Percentiles rank a stretch among this genome's conserved stretches.
Conservation (phyloP, 345 rosid genomes). For the Gossypium thurberi region DNA sequence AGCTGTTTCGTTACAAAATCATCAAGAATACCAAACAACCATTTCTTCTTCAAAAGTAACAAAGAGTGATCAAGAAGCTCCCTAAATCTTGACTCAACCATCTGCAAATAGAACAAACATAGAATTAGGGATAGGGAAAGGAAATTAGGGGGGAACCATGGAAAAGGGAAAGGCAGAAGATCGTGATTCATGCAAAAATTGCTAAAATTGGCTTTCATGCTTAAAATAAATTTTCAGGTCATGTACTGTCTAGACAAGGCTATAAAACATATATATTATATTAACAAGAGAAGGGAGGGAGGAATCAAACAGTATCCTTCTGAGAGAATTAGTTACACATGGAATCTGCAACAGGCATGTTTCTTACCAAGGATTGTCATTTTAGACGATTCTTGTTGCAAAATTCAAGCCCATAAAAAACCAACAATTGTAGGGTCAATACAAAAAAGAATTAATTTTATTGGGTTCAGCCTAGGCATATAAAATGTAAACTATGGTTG, state of each 20-base stretch:
- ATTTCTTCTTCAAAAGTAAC: slow-evolving; percentile 77
- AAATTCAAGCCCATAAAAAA: not conserved
- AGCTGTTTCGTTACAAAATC: slow-evolving; percentile 98
- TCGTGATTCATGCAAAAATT: not conserved
- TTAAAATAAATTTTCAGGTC: not conserved
- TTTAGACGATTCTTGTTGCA: not conserved
- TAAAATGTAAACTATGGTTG: not conserved
- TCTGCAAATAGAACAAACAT: slow-evolving; percentile 34
- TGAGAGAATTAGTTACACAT: not conserved
- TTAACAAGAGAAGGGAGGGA: not conserved
- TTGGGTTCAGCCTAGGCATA: not conserved
- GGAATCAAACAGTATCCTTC: not conserved
- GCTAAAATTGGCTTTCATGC: not conserved
- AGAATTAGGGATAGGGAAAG: not conserved
- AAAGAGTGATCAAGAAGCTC: slow-evolving; percentile 82
- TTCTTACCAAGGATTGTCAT: not conserved
- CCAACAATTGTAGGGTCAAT: not conserved
- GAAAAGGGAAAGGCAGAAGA: too few species aligned
- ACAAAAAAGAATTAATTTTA: not conserved
- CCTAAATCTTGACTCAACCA: slow-evolving; percentile 82
- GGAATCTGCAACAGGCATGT: not conserved
- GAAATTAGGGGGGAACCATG: not conserved
- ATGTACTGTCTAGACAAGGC: not conserved
- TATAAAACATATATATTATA: not conserved
- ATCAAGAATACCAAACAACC: slow-evolving; percentile 84